A percentile compares a stretch with the other conserved stretches of the same genome.
These are phyloP conservation scores for Tillandsia leiboldiana DNA, from an alignment of 176 grass and related monocot species.

Conservation along the genomic window DNA sequence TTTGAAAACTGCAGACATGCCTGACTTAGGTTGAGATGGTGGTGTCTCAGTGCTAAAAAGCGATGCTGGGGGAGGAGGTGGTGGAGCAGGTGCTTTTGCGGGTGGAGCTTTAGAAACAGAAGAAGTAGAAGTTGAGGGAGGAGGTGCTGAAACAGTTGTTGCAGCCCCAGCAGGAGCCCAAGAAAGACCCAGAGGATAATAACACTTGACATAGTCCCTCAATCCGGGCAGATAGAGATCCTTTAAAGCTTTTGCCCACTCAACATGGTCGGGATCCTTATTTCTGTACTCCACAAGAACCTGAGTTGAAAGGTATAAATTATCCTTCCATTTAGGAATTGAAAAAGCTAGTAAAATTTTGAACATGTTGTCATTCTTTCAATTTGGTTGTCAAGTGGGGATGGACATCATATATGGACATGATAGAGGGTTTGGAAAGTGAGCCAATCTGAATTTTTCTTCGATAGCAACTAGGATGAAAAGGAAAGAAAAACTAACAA, in stretches of 20 bases:
- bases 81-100: slow-evolving; percentile 44
- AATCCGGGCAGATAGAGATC: slow-evolving; percentile 77
- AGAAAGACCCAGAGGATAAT: slow-evolving; percentile 72
- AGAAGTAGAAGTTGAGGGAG: slow-evolving; percentile 30
- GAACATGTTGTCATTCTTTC: not conserved
- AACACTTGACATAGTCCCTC: slow-evolving; percentile 87
- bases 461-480: not conserved
- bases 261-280: slow-evolving; percentile 82
- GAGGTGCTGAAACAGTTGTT: not conserved
- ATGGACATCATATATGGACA: not conserved
- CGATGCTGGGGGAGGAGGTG: slow-evolving; percentile 49
- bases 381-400: not conserved
- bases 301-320: slow-evolving; percentile 27
- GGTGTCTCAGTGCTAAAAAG: slow-evolving; percentile 46
- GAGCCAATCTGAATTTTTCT: not conserved
- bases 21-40: slow-evolving; percentile 58
- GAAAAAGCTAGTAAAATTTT: not conserved
- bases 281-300: slow-evolving; percentile 94
- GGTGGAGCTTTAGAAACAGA: slow-evolving; percentile 45
- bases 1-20: slow-evolving; percentile 91
- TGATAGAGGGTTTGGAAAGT: not conserved
- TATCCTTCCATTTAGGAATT: slow-evolving; percentile 5
- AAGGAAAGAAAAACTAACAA: not conserved
- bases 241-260: slow-evolving; percentile 95
- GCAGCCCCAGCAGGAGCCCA: slow-evolving; percentile 48